Conservation (phyloP, 768 basidiomycete species). For the Hygrophorus pudorinus region DNA sequence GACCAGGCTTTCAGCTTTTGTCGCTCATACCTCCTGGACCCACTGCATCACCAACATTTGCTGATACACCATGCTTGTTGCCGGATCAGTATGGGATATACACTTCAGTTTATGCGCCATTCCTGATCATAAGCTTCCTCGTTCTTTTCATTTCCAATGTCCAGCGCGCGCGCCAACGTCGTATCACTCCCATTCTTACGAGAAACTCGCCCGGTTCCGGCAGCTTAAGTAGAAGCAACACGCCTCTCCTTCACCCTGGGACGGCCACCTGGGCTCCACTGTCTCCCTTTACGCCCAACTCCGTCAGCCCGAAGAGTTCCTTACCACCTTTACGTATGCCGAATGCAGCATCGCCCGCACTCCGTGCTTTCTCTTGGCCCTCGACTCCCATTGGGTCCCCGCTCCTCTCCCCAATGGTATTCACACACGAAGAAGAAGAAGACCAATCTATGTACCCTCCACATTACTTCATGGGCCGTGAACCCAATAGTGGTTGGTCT, state of each 20-base stretch:
- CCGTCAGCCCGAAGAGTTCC: conserved; percentile 27
- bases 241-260: conserved; percentile 18
- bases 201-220: conserved; percentile 22
- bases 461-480: conserved; percentile 35
- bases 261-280: conserved; percentile 36
- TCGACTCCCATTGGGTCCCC: conserved; percentile 32
- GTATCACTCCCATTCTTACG: conserved; percentile 16
- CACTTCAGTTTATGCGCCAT: conserved; percentile 57
- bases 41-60: conserved; percentile 22
- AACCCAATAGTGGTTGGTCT: conserved; percentile 22
- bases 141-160: conserved; percentile 26
- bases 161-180: conserved; percentile 26
- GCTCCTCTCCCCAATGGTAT: conserved; percentile 25
- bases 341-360: conserved; percentile 24
- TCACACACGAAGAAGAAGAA: conserved; percentile 34
- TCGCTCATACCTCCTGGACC: conserved; percentile 43
- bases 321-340: conserved; percentile 33
- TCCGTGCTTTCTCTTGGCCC: conserved; percentile 32
- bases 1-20: conserved; percentile 88
- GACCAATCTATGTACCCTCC: conserved; percentile 38
- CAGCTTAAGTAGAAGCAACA: conserved; percentile 16
- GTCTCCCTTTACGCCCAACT: conserved; percentile 18
- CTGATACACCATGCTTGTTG: conserved; percentile 63
- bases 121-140: conserved; percentile 52
- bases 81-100: conserved; percentile 83